These are phyloP conservation scores for Kurtzmaniella quercitrusa DNA, from an alignment of 1,139 yeast species.

Conservation along the genomic window DNA sequence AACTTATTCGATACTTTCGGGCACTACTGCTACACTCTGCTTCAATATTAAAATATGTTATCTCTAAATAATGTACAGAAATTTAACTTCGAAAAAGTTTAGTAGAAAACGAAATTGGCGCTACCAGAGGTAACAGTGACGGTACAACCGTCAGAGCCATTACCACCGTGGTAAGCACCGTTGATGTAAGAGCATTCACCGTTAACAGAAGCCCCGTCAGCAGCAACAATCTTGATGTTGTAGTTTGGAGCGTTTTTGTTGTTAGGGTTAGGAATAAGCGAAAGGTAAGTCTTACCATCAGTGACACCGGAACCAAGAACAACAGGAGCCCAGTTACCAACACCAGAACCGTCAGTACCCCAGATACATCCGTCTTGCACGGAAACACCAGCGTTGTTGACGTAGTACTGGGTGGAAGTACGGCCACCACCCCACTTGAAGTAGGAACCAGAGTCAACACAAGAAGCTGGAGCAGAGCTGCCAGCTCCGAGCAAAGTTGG, in stretches of 20 bases:
- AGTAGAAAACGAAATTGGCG: constrained; percentile 64
- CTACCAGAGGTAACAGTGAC: constrained; percentile 63
- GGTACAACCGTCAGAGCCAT: constrained; percentile 73
- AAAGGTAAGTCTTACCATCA: constrained; percentile 61
- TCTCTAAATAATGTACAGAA: neutral
- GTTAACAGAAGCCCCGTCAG: constrained; percentile 42
- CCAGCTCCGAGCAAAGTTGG: constrained; percentile 71
- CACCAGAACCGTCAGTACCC: constrained; percentile 61
- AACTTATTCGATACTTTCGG: too few species aligned
- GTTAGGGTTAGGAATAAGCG: constrained; percentile 81
- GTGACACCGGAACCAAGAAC: constrained; percentile 72
- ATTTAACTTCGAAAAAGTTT: constrained; percentile 4
- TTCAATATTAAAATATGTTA: too few species aligned
- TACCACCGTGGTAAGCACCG: constrained; percentile 54
- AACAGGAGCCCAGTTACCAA: constrained; percentile 85
- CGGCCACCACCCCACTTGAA: constrained; percentile 60
- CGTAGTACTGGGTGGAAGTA: constrained; percentile 78
- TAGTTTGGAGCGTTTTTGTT: constrained; percentile 58
- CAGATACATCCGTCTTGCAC: constrained; percentile 72
- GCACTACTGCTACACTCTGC: too few species aligned
- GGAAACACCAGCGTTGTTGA: constrained; percentile 75
- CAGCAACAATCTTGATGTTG: constrained; percentile 67
- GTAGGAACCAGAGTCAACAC: constrained; percentile 60
- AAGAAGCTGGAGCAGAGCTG: constrained; percentile 52
- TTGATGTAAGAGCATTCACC: constrained; percentile 64